Percentiles rank a stretch among this genome's conserved stretches.
phyloP scores from a whole-genome alignment of 805 yeast genomes.

The Sungouiella blattae region DNA sequence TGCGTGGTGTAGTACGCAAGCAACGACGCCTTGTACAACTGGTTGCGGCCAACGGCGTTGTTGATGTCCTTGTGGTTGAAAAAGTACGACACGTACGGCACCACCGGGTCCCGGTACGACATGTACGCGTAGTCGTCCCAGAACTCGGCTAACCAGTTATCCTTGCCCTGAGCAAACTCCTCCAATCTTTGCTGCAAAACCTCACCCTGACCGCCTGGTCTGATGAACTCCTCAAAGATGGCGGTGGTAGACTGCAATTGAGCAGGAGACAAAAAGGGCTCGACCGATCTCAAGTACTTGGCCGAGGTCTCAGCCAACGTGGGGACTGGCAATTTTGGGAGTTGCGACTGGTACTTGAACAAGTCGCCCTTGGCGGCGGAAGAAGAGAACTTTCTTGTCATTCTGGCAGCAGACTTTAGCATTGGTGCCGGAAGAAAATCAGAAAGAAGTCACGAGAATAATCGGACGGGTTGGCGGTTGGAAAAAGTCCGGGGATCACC shows the following conservation, averaged over 20 bases:
- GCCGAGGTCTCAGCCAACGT: constrained; percentile 64
- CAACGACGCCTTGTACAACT: constrained; percentile 71
- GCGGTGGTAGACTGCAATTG: constrained; percentile 50
- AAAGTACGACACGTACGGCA: constrained; percentile 90
- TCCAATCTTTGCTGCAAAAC: constrained; percentile 63
- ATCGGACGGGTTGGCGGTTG: no score
- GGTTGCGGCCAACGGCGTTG: constrained; percentile 58
- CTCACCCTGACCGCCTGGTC: constrained; percentile 61
- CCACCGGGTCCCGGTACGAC: constrained; percentile 89
- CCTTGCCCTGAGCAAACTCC: constrained; percentile 53
- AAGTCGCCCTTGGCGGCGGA: constrained; percentile 56
- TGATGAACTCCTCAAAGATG: constrained; percentile 63
- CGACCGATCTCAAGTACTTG: constrained; percentile 67
- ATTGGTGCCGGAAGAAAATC: constrained; percentile 3
- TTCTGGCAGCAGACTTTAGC: constrained; percentile 14
- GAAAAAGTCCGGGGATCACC: constrained; percentile 1
- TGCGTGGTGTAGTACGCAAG: constrained; percentile 63
- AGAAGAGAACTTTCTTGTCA: constrained; percentile 20
- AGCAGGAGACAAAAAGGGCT: constrained; percentile 56
- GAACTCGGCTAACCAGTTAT: constrained; percentile 87
- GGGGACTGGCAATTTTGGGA: constrained; percentile 90
- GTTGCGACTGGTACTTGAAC: constrained; percentile 63
- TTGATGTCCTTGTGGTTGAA: constrained; percentile 72
- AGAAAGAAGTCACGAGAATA: neutral
- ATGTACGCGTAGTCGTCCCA: constrained; percentile 95